Percentiles rank a stretch among this genome's conserved stretches.
phyloP scores from a whole-genome alignment of 225 moss, liverwort and hornwort genomes.

The Sphagnum contortum region DNA sequence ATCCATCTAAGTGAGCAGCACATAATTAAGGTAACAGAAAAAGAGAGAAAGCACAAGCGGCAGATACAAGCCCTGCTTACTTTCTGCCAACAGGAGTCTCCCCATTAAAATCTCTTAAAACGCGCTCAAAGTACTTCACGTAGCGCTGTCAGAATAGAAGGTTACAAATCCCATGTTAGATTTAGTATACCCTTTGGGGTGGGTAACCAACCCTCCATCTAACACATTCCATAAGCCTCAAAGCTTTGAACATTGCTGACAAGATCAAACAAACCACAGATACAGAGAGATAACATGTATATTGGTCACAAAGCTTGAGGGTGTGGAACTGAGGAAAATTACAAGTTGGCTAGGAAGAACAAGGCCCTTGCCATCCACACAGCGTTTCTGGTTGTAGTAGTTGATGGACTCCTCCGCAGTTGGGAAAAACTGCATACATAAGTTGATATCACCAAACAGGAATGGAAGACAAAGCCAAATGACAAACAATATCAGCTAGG shows the following conservation, averaged over 20 bases:
- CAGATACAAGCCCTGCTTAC: conserved; percentile 14
- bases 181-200: no score
- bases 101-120: conserved; percentile 39
- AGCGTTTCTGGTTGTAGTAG: conserved; percentile 56
- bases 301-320: no score
- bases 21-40: no score
- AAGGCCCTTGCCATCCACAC: conserved; percentile 50
- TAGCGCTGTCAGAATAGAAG: conserved; percentile 28
- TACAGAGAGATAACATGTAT: no score
- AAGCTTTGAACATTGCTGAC: no score
- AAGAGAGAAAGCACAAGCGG: not conserved
- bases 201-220: no score
- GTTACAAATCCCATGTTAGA: no score
- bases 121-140: conserved; percentile 54
- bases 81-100: conserved; percentile 48
- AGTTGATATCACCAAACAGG: not conserved
- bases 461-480: no score
- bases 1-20: no score
- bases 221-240: no score
- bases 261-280: no score
- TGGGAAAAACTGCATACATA: conserved; percentile 36
- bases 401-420: conserved; percentile 51
- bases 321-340: conserved; percentile 1
- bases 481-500: no score
- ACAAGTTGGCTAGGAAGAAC: conserved; percentile 58